Base-by-base conservation (phyloP, 352 stramenopile species). In the Albugo candida region DNA sequence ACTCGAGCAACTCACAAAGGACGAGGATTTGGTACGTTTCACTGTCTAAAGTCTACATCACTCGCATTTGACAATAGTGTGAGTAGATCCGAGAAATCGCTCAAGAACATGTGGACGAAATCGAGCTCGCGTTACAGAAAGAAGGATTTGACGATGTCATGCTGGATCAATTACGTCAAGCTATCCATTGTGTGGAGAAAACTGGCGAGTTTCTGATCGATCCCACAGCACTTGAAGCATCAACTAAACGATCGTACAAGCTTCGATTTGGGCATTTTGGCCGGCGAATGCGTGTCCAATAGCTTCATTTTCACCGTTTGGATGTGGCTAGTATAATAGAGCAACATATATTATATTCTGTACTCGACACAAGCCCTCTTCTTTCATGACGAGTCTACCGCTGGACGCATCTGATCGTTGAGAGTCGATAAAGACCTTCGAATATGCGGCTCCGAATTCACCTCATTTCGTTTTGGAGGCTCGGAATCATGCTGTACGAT, bases 91-190 rank as follows among this genome's bases (percentile, higher is more conserved):
- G 73, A 8, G 63, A 58, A 2, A 53, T 87, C 10, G 60, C 70
- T 6, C 56, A 75, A 48, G 87, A 89, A 50, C 85, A 92, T 47
- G 47, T 89, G 13, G 57, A 63, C 11, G 63, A 74, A 41, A 83
- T 92, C 47, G 72, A 70, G 36, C 76, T 70, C 24, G 81, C 82
- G 34, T 50, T 31, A 8, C 24, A 31, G 8, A 31, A 31, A 31
- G 24, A 31, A 8, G 24, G 24, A 31, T 31, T 53, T 19, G 38
- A 18, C 2, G 41, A 46, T 34, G 42, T 37, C 13, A 35, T 20
- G 13, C 14, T 24, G 24, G 42, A 47, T 16, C 12, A 20, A 6
- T 14, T 47, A 13, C 24, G 40, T 27, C 19, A 27, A 20, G 11
- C 24, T 13, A 27, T 27, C 12, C 40, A 44, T 27, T 20, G 24